Evolutionary conservation across 2,329 filamentous ascomycete genomes (phyloP).

Genomic region (Aureobasidium sp.): DNA sequence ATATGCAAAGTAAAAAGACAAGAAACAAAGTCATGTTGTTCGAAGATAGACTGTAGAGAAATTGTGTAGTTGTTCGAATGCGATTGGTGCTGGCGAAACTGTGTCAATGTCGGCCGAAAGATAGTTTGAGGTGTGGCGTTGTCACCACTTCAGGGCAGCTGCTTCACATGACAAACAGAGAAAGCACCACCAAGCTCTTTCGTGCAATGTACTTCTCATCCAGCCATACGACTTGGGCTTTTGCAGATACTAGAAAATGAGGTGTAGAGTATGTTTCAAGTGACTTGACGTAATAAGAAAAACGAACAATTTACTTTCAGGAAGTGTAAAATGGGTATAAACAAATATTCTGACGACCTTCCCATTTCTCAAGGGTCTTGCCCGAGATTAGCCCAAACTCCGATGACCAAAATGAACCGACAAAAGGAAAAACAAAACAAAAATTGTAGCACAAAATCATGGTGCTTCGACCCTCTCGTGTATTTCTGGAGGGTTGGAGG

Average conservation of each 20-base stretch:
- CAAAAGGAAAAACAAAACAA: neutral
- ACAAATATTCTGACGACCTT: neutral
- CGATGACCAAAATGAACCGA: neutral
- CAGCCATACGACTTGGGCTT: neutral
- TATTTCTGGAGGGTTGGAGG: neutral
- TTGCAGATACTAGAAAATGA: neutral
- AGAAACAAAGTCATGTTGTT: constrained; percentile 4
- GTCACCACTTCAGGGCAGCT: neutral
- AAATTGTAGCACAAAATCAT: neutral
- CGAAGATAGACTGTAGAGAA: neutral
- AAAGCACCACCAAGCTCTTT: no score
- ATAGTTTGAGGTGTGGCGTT: neutral
- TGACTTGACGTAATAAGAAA: neutral
- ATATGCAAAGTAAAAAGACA: constrained; percentile 1
- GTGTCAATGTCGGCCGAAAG: neutral
- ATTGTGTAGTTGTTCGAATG: neutral
- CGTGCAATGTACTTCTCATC: no score
- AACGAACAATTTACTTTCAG: neutral
- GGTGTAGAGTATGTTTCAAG: neutral
- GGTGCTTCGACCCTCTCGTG: constrained; percentile 5
- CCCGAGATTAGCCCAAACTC: neutral
- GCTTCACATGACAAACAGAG: neutral
- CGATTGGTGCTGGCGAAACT: neutral
- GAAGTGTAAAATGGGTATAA: neutral
- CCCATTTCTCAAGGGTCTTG: constrained; percentile 1